These are phyloP conservation scores for Eucalyptus curtisii DNA, from an alignment of 345 rosid genomes.

Conservation along the genomic window DNA sequence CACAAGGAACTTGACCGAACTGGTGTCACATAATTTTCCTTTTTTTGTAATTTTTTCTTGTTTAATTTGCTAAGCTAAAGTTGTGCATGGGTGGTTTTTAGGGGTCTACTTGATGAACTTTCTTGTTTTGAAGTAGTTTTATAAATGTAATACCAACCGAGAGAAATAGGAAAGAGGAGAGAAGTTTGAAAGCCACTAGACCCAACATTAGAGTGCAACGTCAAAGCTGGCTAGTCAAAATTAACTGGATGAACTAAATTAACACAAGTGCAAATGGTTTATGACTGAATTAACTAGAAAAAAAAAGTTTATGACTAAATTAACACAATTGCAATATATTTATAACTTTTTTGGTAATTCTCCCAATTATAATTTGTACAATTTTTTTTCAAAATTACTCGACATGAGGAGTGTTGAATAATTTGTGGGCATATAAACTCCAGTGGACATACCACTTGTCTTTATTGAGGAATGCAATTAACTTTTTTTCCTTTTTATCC, in stretches of 20 bases:
- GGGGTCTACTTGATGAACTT: constrained; percentile 12
- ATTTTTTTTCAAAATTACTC: too few species aligned
- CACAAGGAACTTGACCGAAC: too few species aligned
- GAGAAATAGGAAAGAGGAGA: constrained; percentile 54
- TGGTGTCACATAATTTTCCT: too few species aligned
- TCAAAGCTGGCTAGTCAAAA: fast-evolving
- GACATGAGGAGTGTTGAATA: too few species aligned
- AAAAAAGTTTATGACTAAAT: fast-evolving
- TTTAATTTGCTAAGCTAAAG: too few species aligned
- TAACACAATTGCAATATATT: fast-evolving
- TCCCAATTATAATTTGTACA: fast-evolving
- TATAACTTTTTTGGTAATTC: fast-evolving
- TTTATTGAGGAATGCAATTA: too few species aligned
- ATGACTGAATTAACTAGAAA: fast-evolving
- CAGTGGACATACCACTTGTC: too few species aligned
- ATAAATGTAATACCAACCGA: constrained; percentile 59
- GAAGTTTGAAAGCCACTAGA: constrained; percentile 9
- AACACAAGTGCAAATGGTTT: fast-evolving
- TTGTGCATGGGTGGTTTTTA: too few species aligned
- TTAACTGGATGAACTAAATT: fast-evolving
- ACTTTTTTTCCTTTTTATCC: too few species aligned
- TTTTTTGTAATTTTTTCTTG: too few species aligned
- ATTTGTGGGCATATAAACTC: too few species aligned
- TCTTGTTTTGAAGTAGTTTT: constrained; percentile 39
- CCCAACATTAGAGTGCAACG: constrained; percentile 33